Evolutionary conservation across 371 early-diverging fungal species (phyloP), one percentile per base, ranked within the genome.

Genomic region (Mucor irregularis): DNA sequence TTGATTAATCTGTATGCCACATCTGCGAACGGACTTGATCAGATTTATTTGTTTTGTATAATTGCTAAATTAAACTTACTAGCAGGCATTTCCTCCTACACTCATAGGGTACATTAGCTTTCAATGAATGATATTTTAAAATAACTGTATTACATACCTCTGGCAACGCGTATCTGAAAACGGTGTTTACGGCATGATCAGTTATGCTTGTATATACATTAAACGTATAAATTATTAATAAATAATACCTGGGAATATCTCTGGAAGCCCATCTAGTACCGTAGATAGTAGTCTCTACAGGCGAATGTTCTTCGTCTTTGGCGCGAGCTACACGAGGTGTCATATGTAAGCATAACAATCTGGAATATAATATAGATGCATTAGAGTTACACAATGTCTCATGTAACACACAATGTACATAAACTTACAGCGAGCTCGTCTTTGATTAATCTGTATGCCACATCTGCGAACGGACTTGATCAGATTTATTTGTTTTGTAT

Each of bases 131-230:
- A 43, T 33, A 43, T 29, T 2, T 17, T 5, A n/a, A 17, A 50
- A 10, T 53, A 28, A 11, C 11, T 48, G 21, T 24, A 8, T 22
- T 34, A 49, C 55, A 58, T 71, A 74, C 78, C 21, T 69, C 58
- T 30, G 78, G 78, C 54, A 77, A 56, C n/a, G 67, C 64, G 50
- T 65, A 77, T 44, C 76, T 76, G n/a, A n/a, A n/a, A n/a, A n/a
- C n/a, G n/a, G n/a, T n/a, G 22, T 21, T 25, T 1, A 14, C 5
- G 9, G 5, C 26, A 7, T 43, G 26, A 19, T 16, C 35, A 44
- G 21, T 45, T 19, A 31, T n/a, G n/a, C n/a, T n/a, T n/a, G n/a
- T n/a, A n/a, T n/a, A n/a, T n/a, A n/a, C n/a, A n/a, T n/a, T n/a
- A n/a, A n/a, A n/a, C n/a, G n/a, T 17, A 22, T 22, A n/a, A n/a